Base-by-base conservation (phyloP, 345 rosid species). In the Jatropha curcas region DNA sequence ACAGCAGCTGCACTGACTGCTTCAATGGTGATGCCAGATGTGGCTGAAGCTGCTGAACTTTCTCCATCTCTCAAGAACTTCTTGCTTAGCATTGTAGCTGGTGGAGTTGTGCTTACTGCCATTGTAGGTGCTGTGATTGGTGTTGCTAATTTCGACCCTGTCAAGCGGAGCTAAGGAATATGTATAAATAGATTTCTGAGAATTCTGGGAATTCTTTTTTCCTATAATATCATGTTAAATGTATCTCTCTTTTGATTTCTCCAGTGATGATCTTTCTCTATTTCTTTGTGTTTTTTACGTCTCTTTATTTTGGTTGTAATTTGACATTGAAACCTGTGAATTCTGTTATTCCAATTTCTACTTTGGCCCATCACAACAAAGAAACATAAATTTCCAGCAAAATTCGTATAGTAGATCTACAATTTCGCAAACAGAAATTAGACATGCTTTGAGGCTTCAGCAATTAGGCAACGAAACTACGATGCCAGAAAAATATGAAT, bases 31-130 rank as follows among this genome's bases (percentile, higher is more conserved):
- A 77, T 91, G 68, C 96, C 96, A 0, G 88, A 89, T 51, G 86
- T 87, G 9, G 98, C 97, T 17, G 90, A 87, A 76, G 97, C 97
- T 1, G 96, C 96, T 1, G 93, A 76, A n/a, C 0, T 88, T 68
- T 79, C 92, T 60, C 97, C 97, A 31, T 93, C 98, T 25, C 97
- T 91, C 78, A 88, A 91, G 82, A 93, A 91, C 86, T 93, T 91
- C 88, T 84, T 93, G 92, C 91, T 89, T 67, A 93, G 98, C 81
- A 88, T 91, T 71, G 86, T 56, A 8, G 92, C 97, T 1, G 97
- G 97, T 48, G 96, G 96, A 5, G 80, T 84, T 19, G 92, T 94
- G 64, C 85, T 86, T 46, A 71, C 7, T 16, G 90, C 61, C 61
- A 34, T 94, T 65, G 58, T 88, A 9, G 98, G 97, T 43, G 98